These are phyloP conservation scores for Leccinum longicurvipes DNA, from an alignment of 768 basidiomycete genomes.

Conservation along the genomic window DNA sequence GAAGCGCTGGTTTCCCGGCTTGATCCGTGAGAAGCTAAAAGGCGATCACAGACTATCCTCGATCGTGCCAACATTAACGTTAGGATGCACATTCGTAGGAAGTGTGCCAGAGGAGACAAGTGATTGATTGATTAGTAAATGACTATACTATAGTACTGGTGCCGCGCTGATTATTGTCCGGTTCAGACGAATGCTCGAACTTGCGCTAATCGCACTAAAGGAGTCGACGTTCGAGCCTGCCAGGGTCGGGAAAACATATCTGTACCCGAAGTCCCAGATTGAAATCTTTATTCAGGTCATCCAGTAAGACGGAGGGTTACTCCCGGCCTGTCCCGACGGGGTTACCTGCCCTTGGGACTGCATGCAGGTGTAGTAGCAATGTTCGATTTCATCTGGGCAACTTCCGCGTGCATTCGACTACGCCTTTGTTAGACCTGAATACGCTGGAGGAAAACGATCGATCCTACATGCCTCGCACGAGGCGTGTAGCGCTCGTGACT, in stretches of 20 bases:
- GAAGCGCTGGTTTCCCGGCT: slow-evolving; percentile 84
- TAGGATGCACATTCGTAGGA: slow-evolving; percentile 76
- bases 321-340: slow-evolving; percentile 90
- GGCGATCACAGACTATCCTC: slow-evolving; percentile 75
- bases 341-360: slow-evolving; percentile 89
- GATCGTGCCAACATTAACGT: slow-evolving; percentile 89
- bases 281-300: slow-evolving; percentile 91
- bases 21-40: slow-evolving; percentile 87
- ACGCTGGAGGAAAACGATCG: slow-evolving; percentile 90
- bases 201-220: slow-evolving; percentile 79
- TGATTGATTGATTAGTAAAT: slow-evolving; percentile 38
- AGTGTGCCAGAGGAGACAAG: slow-evolving; percentile 83
- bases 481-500: slow-evolving; percentile 80
- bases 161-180: slow-evolving; percentile 4
- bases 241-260: slow-evolving; percentile 80
- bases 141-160: not conserved
- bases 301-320: slow-evolving; percentile 89
- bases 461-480: slow-evolving; percentile 83
- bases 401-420: slow-evolving; percentile 82
- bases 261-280: slow-evolving; percentile 94
- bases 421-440: slow-evolving; percentile 83
- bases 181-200: slow-evolving; percentile 77
- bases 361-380: slow-evolving; percentile 91
- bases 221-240: slow-evolving; percentile 96
- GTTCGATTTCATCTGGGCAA: slow-evolving; percentile 85